These are phyloP conservation scores for Starmerella stellata DNA, from an alignment of 805 yeast genomes.

Conservation along the genomic window DNA sequence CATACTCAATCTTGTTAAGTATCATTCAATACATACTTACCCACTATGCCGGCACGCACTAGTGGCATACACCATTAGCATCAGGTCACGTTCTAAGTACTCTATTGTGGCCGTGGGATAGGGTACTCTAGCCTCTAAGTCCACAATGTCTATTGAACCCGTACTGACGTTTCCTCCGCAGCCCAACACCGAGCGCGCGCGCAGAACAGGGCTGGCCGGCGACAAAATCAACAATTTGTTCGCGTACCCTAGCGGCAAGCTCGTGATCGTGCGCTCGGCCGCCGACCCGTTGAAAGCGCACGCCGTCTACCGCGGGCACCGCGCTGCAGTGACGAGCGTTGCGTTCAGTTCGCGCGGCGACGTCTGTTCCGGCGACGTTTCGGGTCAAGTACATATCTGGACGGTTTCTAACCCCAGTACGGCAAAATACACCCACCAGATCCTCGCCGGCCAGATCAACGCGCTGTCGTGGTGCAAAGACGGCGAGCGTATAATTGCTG, in stretches of 20 bases:
- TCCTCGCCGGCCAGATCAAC: constrained; percentile 62
- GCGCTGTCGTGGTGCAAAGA: constrained; percentile 89
- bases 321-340: constrained; percentile 58
- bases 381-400: constrained; percentile 86
- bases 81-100: too few relatives aligned
- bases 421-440: constrained; percentile 32
- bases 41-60: too few relatives aligned
- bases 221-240: constrained; percentile 45
- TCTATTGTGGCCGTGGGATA: too few relatives aligned
- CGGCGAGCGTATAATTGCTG: constrained; percentile 69
- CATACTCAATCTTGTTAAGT: not conserved
- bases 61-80: too few relatives aligned
- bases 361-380: constrained; percentile 77
- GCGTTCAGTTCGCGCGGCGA: constrained; percentile 81
- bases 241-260: constrained; percentile 68
- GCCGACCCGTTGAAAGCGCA: constrained; percentile 32
- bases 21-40: too few relatives aligned
- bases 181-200: constrained; percentile 60
- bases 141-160: constrained; percentile 10
- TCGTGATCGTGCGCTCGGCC: constrained; percentile 53
- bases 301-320: constrained; percentile 58
- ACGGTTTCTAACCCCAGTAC: constrained; percentile 30
- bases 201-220: constrained; percentile 54
- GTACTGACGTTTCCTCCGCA: constrained; percentile 44
- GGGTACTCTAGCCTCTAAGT: too few relatives aligned